phyloP scores from a whole-genome alignment of 371 early-diverging fungal species.

The Syncephalastrum sp. region DNA sequence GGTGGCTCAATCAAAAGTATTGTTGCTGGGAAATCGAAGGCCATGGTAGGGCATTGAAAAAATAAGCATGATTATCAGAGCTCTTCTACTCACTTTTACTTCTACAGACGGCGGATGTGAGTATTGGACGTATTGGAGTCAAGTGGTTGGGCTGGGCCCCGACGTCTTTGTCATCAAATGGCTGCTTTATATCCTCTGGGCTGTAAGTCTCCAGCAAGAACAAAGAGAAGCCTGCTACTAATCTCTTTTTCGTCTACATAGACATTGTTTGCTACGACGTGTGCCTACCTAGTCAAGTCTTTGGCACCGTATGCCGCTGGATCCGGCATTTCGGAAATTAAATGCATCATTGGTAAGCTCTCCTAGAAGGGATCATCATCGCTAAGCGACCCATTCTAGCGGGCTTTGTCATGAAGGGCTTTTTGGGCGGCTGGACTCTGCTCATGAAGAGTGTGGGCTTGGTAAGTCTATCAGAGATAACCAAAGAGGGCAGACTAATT shows the following conservation, averaged over 20 bases:
- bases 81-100: not conserved
- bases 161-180: slow-evolving; percentile 53
- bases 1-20: slow-evolving; percentile 95
- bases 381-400: slow-evolving; percentile 19
- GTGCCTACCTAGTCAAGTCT: slow-evolving; percentile 61
- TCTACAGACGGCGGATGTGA: slow-evolving; percentile 41
- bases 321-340: slow-evolving; percentile 95
- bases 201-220: slow-evolving; percentile 42
- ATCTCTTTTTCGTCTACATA: slow-evolving; percentile 18
- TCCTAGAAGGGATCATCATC: not conserved
- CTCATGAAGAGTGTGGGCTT: slow-evolving; percentile 87
- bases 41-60: slow-evolving; percentile 34
- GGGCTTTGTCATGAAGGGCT: slow-evolving; percentile 92
- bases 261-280: slow-evolving; percentile 60
- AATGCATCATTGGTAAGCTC: slow-evolving; percentile 83
- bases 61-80: not conserved
- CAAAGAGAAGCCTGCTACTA: slow-evolving; percentile 18
- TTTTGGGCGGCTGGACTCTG: slow-evolving; percentile 85
- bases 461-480: slow-evolving; percentile 22
- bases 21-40: slow-evolving; percentile 89
- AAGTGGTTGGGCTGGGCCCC: slow-evolving; percentile 36
- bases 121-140: slow-evolving; percentile 60
- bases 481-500: not conserved
- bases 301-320: slow-evolving; percentile 93
- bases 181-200: slow-evolving; percentile 57